Evolutionary conservation across 1,284 basidiomycete species (phyloP).

Genomic region (Trametes pubescens): DNA sequence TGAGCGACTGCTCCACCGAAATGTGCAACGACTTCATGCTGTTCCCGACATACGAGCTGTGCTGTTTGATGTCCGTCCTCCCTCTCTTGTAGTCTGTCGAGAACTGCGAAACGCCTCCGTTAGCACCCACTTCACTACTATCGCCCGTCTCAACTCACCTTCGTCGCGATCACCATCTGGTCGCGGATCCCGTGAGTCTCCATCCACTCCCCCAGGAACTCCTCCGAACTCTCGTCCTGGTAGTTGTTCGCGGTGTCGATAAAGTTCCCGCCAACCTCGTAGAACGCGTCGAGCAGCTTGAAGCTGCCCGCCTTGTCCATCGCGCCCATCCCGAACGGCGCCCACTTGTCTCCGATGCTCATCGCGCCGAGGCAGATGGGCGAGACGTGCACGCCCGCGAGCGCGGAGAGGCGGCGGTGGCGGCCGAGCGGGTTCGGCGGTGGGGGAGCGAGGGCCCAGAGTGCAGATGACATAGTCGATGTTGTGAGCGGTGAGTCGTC

Average conservation of each 20-base stretch:
- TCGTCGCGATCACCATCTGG: slow-evolving; percentile 63
- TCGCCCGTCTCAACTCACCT: slow-evolving; percentile 38
- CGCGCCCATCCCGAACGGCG: slow-evolving; percentile 39
- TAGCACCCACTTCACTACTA: not conserved
- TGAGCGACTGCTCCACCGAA: slow-evolving; percentile 53
- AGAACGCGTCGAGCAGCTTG: slow-evolving; percentile 51
- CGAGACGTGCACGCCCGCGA: slow-evolving; percentile 47
- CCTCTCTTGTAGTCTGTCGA: slow-evolving; percentile 35
- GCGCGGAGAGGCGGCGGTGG: slow-evolving; percentile 53
- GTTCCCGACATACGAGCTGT: slow-evolving; percentile 49
- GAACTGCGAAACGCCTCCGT: slow-evolving; percentile 5
- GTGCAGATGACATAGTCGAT: not conserved
- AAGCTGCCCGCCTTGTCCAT: slow-evolving; percentile 49
- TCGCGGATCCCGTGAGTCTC: slow-evolving; percentile 58
- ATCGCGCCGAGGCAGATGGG: slow-evolving; percentile 61
- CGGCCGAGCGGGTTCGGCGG: slow-evolving; percentile 43
- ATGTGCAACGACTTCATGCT: slow-evolving; percentile 51
- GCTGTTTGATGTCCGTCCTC: slow-evolving; percentile 35
- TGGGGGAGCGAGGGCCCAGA: not conserved
- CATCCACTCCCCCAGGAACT: slow-evolving; percentile 67
- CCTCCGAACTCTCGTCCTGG: slow-evolving; percentile 48
- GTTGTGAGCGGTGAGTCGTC: too few relatives aligned
- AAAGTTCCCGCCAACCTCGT: slow-evolving; percentile 53
- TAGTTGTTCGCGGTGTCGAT: slow-evolving; percentile 64
- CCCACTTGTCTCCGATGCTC: slow-evolving; percentile 57